Evolutionary conservation across 345 rosid species (phyloP).

Genomic region (Punica granatum): DNA sequence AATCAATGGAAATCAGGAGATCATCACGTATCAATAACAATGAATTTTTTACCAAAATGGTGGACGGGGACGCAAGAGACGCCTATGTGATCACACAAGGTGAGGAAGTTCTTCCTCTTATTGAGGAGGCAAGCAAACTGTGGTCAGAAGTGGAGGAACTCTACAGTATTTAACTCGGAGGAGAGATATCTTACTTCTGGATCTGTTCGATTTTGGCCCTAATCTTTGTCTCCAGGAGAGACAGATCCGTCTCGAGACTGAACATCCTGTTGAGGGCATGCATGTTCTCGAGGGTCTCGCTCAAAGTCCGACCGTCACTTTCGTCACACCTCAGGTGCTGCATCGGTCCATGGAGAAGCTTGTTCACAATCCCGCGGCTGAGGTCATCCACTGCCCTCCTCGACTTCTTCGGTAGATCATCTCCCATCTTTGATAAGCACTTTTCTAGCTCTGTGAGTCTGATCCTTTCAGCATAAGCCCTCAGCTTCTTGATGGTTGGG

Average conservation of each 20-base stretch:
- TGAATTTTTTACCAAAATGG: neutral
- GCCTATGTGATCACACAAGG: neutral
- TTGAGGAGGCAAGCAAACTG: neutral
- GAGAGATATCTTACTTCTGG: slow-evolving; percentile 25
- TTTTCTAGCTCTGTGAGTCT: slow-evolving; percentile 72
- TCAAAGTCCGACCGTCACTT: slow-evolving; percentile 61
- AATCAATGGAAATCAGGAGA: no score
- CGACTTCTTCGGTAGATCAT: slow-evolving; percentile 76
- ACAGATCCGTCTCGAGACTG: slow-evolving; percentile 68
- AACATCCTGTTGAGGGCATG: slow-evolving; percentile 96
- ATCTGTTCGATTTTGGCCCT: slow-evolving; percentile 64
- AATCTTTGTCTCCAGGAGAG: slow-evolving; percentile 72
- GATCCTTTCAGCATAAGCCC: slow-evolving; percentile 93
- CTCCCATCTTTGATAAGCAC: slow-evolving; percentile 91
- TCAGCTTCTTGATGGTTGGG: slow-evolving; percentile 88
- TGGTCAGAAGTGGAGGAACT: neutral
- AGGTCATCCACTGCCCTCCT: slow-evolving; percentile 82
- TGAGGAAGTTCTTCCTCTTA: slow-evolving; percentile 1
- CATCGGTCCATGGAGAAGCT: slow-evolving; percentile 97
- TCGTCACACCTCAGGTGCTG: slow-evolving; percentile 96
- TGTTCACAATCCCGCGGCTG: slow-evolving; percentile 87
- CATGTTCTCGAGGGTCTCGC: slow-evolving; percentile 91
- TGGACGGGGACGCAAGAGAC: neutral
- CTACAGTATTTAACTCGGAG: neutral
- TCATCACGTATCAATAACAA: neutral